phyloP scores from a whole-genome alignment of 2,329 filamentous ascomycete genomes.

The Dactylellina leptospora region DNA sequence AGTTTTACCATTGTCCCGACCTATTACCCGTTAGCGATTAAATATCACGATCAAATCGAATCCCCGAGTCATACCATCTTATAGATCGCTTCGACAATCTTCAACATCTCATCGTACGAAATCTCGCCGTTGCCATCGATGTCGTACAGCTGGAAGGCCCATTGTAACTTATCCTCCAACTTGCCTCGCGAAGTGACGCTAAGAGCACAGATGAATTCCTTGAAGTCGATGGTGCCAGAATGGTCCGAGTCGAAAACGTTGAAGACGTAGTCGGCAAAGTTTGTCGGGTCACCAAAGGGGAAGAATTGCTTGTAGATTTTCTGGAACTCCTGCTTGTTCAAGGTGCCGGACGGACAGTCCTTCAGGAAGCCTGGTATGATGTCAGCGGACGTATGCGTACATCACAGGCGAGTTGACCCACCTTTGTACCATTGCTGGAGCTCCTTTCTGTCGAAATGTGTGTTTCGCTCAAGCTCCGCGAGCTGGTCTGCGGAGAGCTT shows the following conservation, averaged over 20 bases:
- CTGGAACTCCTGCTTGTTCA: conserved; percentile 98
- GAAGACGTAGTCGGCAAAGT: conserved; percentile 98
- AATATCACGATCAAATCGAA: background rate
- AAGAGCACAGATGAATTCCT: conserved; percentile 98
- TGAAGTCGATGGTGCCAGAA: conserved; percentile 97
- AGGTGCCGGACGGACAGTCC: conserved; percentile 95
- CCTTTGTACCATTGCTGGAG: conserved; percentile 99
- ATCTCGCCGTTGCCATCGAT: conserved; percentile 99
- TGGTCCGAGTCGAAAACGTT: conserved; percentile 99
- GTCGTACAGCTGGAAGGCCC: conserved; percentile 99
- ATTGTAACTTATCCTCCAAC: conserved; percentile 99
- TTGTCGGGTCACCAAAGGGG: conserved; percentile 95
- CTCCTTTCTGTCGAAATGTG: conserved; percentile 99
- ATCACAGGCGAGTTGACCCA: conserved; percentile 62
- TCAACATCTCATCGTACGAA: conserved; percentile 98
- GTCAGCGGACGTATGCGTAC: background rate
- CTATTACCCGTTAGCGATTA: conserved; percentile 63
- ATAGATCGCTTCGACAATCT: conserved; percentile 99
- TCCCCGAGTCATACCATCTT: conserved; percentile 99
- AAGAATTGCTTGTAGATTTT: conserved; percentile 99
- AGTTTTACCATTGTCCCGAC: conserved; percentile 99
- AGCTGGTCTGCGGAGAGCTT: conserved; percentile 98
- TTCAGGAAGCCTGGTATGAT: conserved; percentile 83
- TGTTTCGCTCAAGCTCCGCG: conserved; percentile 91
- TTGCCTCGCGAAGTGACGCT: conserved; percentile 96